Base-by-base conservation (phyloP, 176 grass and related monocot genomes). In the Carex cristatella region DNA sequence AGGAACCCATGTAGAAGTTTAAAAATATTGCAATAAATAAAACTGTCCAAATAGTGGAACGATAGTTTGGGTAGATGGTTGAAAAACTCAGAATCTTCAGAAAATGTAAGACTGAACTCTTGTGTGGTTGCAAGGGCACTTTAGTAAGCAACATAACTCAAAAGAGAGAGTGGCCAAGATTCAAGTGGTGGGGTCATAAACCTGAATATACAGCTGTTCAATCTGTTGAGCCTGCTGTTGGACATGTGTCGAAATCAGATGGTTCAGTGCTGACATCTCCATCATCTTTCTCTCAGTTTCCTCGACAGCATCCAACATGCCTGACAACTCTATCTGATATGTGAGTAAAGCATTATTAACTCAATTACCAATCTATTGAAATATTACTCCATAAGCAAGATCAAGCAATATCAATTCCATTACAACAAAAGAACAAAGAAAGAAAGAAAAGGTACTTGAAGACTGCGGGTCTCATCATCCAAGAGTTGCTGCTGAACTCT, bases 201-300 rank as follows among this genome's bases (percentile, higher is more conserved):
- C 96, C 96, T 99, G 93, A 54, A 95, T 87, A 59, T 99, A 95
- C 4, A 99, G 85, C 89, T 89, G 89, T 40, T 99, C 93, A 85
- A 95, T 94, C 63, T 99, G 93, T 56, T 99, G 90, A 83, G 96
- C 85, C 81, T 99, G 96, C 69, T 95, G 91, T 65, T 94, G 81
- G 85, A 99, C 96, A 89, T 95, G 96, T 54, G 91, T 94, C 87
- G 96, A 99, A 88, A 99, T 91, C 67, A 99, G 77, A 89, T 99
- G 93, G 81, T 92, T 99, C 87, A 99, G 87, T 60, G 88, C 91
- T 9, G 96, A 99, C 91, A 99, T 95, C 79, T 99, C 96, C n/a
- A 94, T 87, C 93, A 95, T 99, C 85, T 99, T 95, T 88, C 88
- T 99, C 79, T 99, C 91, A 1, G 93, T 95, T 92, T 92, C 93